phyloP scores from a whole-genome alignment of 208 protist genomes.

The Porcisia deanei region DNA sequence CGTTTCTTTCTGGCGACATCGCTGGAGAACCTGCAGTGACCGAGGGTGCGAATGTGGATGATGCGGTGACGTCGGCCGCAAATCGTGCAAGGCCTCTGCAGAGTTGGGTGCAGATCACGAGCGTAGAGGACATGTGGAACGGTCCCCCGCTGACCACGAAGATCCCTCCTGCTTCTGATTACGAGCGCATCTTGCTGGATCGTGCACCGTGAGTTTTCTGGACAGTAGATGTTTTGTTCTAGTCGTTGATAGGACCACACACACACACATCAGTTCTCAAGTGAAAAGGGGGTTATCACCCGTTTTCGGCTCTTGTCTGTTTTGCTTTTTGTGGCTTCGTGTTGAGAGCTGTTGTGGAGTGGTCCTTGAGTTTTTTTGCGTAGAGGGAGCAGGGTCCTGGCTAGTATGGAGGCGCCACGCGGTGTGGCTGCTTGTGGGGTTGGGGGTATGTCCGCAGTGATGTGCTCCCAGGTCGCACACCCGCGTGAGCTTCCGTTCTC shows the following conservation, averaged over 20 bases:
- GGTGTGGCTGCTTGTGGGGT: neutral
- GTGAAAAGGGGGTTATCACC: neutral
- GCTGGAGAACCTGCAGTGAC: neutral
- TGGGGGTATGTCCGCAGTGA: neutral
- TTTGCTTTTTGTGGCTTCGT: neutral
- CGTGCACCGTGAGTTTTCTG: neutral
- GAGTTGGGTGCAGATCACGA: conserved; percentile 44
- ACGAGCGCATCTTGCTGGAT: conserved; percentile 63
- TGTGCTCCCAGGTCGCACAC: neutral
- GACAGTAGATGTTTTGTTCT: neutral
- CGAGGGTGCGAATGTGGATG: neutral
- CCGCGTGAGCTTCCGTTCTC: neutral
- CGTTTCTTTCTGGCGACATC: neutral
- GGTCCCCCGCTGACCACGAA: conserved; percentile 54
- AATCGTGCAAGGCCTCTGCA: conserved; percentile 3
- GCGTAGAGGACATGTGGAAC: conserved; percentile 60
- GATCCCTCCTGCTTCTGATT: conserved; percentile 71
- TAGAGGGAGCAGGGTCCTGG: too few species aligned
- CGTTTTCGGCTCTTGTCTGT: neutral
- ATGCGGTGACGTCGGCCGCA: neutral
- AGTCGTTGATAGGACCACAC: neutral
- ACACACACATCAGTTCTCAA: neutral
- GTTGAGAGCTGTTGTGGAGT: neutral
- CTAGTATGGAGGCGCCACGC: neutral
- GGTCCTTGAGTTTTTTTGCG: neutral